Evolutionary conservation across 225 moss, liverwort and hornwort species (phyloP).

Genomic region (Pleurozium schreberi): DNA sequence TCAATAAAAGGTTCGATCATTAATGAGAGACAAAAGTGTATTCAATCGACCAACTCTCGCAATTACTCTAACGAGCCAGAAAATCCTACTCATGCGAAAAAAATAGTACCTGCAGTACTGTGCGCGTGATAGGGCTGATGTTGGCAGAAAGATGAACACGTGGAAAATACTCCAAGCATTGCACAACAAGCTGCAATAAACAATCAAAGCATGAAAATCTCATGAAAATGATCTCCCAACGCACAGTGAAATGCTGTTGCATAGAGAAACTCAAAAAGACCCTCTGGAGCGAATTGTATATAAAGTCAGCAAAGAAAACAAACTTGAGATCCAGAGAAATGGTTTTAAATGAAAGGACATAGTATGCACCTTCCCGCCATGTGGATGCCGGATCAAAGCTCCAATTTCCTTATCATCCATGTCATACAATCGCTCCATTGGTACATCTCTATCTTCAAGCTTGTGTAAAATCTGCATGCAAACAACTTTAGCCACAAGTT

Average conservation of each 20-base stretch:
- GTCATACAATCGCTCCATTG: conserved; percentile 76
- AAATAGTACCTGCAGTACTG: conserved; percentile 69
- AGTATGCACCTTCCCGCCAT: conserved; percentile 72
- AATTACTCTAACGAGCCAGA: neutral
- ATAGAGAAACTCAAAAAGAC: neutral
- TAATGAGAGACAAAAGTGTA: neutral
- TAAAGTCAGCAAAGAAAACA: neutral
- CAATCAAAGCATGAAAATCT: neutral
- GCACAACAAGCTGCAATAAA: conserved; percentile 66
- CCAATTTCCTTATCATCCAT: conserved; percentile 97
- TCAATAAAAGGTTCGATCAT: neutral
- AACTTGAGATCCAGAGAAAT: neutral
- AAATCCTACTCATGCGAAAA: neutral
- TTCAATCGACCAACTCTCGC: neutral
- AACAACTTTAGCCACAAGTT: neutral
- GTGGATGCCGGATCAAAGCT: conserved; percentile 74
- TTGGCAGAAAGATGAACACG: conserved; percentile 71
- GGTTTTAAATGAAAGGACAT: neutral
- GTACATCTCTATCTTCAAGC: conserved; percentile 73
- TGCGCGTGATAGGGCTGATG: conserved; percentile 96
- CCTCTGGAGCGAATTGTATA: neutral
- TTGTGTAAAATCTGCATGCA: conserved; percentile 68
- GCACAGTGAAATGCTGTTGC: neutral
- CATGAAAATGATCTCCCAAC: neutral
- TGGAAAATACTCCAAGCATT: conserved; percentile 80